These are phyloP conservation scores for Carallia pectinifolia DNA, from an alignment of 345 rosid species.

Conservation along the genomic window DNA sequence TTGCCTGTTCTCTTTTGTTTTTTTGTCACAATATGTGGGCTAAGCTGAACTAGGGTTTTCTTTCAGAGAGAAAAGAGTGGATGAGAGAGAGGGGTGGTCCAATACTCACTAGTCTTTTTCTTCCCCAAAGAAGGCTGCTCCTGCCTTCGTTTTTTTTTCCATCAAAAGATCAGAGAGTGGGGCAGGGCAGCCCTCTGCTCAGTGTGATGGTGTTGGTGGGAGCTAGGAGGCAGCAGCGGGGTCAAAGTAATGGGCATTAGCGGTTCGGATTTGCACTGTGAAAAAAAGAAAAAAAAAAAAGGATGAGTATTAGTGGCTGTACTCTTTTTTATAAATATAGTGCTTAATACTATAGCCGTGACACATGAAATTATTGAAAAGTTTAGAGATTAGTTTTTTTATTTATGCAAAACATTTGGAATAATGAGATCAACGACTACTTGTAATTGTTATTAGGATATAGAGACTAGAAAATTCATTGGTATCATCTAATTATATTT, in stretches of 20 bases:
- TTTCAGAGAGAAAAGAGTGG: not conserved
- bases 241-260: constrained; percentile 30
- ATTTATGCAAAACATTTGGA: too few species aligned
- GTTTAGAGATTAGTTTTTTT: not conserved
- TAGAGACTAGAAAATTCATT: too few species aligned
- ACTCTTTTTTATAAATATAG: too few species aligned
- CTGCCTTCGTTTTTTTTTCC: constrained; percentile 29
- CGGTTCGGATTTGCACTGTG: constrained; percentile 34
- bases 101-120: constrained; percentile 1
- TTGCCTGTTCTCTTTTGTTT: constrained; percentile 2
- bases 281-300: constrained; percentile 13
- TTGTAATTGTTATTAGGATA: too few species aligned
- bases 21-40: constrained; percentile 9
- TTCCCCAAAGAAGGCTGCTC: constrained; percentile 15
- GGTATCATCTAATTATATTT: too few species aligned
- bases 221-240: constrained; percentile 5
- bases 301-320: too few species aligned
- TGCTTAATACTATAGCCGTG: too few species aligned
- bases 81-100: not conserved
- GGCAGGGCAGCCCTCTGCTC: not conserved
- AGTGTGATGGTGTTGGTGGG: constrained; percentile 2
- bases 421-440: too few species aligned
- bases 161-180: not conserved
- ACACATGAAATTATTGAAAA: not conserved
- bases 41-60: constrained; percentile 30